Conservation (phyloP, 495 filamentous ascomycete genomes). For the Parmelia sp. region DNA sequence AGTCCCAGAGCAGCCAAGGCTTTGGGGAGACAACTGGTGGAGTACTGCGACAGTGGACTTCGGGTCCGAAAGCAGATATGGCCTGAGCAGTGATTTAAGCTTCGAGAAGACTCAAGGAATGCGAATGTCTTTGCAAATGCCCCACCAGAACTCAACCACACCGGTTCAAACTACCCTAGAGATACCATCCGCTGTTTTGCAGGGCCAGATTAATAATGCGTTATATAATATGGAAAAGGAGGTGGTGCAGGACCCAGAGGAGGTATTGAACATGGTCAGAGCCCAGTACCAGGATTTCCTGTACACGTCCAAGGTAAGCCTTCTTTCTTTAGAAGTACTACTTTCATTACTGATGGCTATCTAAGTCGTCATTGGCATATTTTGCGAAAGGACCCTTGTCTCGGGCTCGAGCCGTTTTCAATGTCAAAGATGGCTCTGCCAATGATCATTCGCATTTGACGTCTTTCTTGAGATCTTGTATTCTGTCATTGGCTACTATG, state of each 20-base stretch:
- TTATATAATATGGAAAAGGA: conserved; percentile 18
- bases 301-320: conserved; percentile 75
- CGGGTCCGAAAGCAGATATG: background rate
- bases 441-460: conserved; percentile 44
- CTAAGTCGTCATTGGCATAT: conserved; percentile 80
- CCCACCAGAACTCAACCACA: conserved; percentile 16
- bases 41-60: conserved; percentile 28
- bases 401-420: conserved; percentile 71
- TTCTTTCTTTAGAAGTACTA: background rate
- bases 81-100: no score
- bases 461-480: conserved; percentile 61
- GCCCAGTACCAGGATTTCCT: conserved; percentile 79
- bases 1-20: conserved; percentile 5
- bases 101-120: background rate
- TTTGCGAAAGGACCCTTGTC: conserved; percentile 95
- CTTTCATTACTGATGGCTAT: conserved; percentile 2
- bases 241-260: conserved; percentile 49
- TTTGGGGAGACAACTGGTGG: conserved; percentile 36
- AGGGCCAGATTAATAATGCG: conserved; percentile 15
- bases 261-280: conserved; percentile 61
- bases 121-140: conserved; percentile 9
- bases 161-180: conserved; percentile 19
- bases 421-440: conserved; percentile 38
- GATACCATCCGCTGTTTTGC: background rate
- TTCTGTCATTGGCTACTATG: conserved; percentile 66